These are phyloP conservation scores for Leptomonas pyrrhocoris DNA, from an alignment of 208 protist genomes.

Conservation along the genomic window DNA sequence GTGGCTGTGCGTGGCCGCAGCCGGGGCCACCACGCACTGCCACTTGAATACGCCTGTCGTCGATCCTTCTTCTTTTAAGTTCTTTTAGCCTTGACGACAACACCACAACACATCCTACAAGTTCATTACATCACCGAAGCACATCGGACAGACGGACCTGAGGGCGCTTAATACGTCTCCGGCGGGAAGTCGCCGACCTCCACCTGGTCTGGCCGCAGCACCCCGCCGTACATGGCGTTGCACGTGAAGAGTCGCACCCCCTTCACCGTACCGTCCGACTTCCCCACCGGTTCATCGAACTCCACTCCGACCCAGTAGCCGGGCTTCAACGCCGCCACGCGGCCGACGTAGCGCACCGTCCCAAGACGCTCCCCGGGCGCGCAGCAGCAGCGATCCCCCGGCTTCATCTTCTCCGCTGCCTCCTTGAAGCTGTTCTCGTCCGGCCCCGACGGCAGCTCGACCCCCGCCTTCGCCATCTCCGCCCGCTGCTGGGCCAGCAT, in stretches of 20 bases:
- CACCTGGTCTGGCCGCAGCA: conserved; percentile 88
- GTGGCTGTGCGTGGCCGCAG: no score
- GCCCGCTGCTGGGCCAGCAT: conserved; percentile 74
- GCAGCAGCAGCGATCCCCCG: conserved; percentile 87
- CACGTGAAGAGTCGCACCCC: conserved; percentile 90
- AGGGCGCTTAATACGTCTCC: conserved; percentile 64
- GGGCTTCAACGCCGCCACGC: conserved; percentile 76
- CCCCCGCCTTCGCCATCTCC: conserved; percentile 67
- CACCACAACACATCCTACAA: no score
- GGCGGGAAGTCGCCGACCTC: conserved; percentile 89
- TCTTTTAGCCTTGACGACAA: no score
- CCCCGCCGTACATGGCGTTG: conserved; percentile 76
- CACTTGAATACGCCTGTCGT: no score
- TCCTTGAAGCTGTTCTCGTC: conserved; percentile 76
- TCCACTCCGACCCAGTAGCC: conserved; percentile 93
- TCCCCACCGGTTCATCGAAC: conserved; percentile 95
- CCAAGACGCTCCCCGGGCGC: conserved; percentile 83
- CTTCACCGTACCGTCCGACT: conserved; percentile 94
- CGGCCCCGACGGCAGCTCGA: conserved; percentile 36
- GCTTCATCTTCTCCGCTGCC: conserved; percentile 67
- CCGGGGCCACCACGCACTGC: no score
- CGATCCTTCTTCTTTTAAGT: no score
- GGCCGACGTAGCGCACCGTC: conserved; percentile 88
- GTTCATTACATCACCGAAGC: no score
- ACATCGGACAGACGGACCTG: no score